Evolutionary conservation across 2,329 filamentous ascomycete species (phyloP), one percentile per base, ranked within the genome.

Genomic region (Ophioceras dolichostomum): DNA sequence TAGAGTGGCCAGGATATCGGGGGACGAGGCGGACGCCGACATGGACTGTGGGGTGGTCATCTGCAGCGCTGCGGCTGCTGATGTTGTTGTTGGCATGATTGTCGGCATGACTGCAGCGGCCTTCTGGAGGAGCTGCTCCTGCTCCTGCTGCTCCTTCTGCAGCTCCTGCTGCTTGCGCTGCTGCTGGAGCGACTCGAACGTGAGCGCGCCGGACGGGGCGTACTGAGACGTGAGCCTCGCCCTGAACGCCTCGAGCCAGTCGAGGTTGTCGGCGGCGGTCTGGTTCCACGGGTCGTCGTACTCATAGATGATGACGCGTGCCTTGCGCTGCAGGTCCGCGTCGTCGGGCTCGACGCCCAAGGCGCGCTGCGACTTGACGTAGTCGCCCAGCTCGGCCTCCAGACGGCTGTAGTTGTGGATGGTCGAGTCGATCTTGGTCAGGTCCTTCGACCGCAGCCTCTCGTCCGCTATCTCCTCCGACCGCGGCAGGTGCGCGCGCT

Each of bases 261-360:
- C 52, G 3, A 57, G 44, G 41, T 73, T 71, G 43, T 79, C 74
- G 3, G 73, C 70, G 1, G 67, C 68, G 2, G 74, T 79, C 47
- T 77, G 74, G 43, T 78, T 78, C 73, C 74, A 78, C 9, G 65
- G 66, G 45, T 79, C 73, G 37, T 77, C 71, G 40, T 64, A 68
- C 33, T 75, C 72, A 52, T 75, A 78, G 17, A 79, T 73, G 45
- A 78, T 73, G 36, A 75, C 61, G 43, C 75, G 66, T 17, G 73
- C 73, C 45, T 76, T 61, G 20, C 57, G 58, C 46, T 76, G 73
- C 28, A 79, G 51, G 32, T 71, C 67, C 2, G 62, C 62, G 41
- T 79, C 70, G 0, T 62, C 62, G 1, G 70, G 67, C 34, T 69
- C 62, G 1, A 61, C 48, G 1, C 71, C 69, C 12, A 60, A 47